Conservation (phyloP, 768 basidiomycete genomes). For the Psilocybe cubensis region DNA sequence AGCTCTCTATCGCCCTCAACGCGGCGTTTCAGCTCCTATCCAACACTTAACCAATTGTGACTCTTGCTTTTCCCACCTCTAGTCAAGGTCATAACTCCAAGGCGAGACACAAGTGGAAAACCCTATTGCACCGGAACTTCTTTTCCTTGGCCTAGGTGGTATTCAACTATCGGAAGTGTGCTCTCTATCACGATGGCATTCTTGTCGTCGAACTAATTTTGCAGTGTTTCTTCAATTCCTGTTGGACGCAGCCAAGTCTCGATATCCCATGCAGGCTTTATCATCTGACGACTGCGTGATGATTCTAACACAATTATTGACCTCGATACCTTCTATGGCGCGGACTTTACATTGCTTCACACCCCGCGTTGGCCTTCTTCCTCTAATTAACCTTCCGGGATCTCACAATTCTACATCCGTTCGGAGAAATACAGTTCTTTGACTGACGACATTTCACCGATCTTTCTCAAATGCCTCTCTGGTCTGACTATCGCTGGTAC, state of each 20-base stretch:
- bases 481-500: slow-evolving; percentile 3
- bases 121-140: slow-evolving; percentile 18
- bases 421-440: slow-evolving; percentile 16
- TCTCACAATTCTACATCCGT: slow-evolving; percentile 12
- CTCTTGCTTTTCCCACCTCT: slow-evolving; percentile 10
- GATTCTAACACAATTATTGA: slow-evolving; percentile 2
- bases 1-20: slow-evolving; percentile 15
- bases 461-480: slow-evolving; percentile 14
- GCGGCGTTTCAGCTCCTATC: slow-evolving; percentile 17
- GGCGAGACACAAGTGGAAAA: slow-evolving; percentile 3
- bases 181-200: slow-evolving; percentile 4
- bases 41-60: slow-evolving; percentile 8
- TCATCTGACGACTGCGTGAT: slow-evolving; percentile 16
- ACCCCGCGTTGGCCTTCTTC: slow-evolving; percentile 1
- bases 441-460: slow-evolving; percentile 22
- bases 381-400: slow-evolving; percentile 15
- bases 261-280: not conserved
- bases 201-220: slow-evolving; percentile 10
- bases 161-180: not conserved
- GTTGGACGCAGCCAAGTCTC: not conserved
- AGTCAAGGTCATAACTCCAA: not conserved
- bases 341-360: slow-evolving; percentile 1
- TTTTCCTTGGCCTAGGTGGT: slow-evolving; percentile 9
- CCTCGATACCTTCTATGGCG: not conserved
- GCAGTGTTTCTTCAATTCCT: slow-evolving; percentile 5